phyloP scores from a whole-genome alignment of 2,329 filamentous ascomycete species.

The Bipolaris gigantea region DNA sequence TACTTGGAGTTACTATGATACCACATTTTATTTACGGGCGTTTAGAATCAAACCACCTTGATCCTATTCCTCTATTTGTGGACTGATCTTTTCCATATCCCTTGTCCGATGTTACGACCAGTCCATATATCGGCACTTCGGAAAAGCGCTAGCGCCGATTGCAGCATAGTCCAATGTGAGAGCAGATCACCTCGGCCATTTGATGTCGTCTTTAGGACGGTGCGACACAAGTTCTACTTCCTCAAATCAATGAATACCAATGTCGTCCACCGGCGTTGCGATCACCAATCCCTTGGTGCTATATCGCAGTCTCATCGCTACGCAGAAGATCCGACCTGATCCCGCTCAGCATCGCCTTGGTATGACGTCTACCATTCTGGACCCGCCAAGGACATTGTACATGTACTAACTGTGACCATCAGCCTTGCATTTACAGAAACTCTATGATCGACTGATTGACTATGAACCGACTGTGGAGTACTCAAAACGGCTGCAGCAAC shows the following conservation, averaged over 20 bases:
- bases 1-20: constrained; percentile 16
- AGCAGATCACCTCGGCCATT: constrained; percentile 27
- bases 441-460: constrained; percentile 75
- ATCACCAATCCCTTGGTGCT: constrained; percentile 73
- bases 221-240: constrained; percentile 8
- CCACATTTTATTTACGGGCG: constrained; percentile 33
- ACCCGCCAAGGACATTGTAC: constrained; percentile 1
- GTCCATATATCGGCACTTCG: constrained; percentile 4
- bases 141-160: constrained; percentile 27
- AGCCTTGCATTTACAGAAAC: constrained; percentile 74
- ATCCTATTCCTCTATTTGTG: not conserved
- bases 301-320: constrained; percentile 71
- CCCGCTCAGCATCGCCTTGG: constrained; percentile 68
- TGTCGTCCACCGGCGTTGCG: constrained; percentile 45
- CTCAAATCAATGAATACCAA: constrained; percentile 35
- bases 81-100: not conserved
- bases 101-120: constrained; percentile 1
- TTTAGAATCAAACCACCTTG: constrained; percentile 12
- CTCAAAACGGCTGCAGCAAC: constrained; percentile 63
- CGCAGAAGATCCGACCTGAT: constrained; percentile 68
- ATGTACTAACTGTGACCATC: constrained; percentile 11
- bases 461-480: constrained; percentile 75
- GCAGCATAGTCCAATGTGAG: constrained; percentile 25
- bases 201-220: constrained; percentile 7
- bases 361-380: constrained; percentile 42